Conservation (phyloP, 805 yeast species). For the Kodamaea nitidulidarum region DNA sequence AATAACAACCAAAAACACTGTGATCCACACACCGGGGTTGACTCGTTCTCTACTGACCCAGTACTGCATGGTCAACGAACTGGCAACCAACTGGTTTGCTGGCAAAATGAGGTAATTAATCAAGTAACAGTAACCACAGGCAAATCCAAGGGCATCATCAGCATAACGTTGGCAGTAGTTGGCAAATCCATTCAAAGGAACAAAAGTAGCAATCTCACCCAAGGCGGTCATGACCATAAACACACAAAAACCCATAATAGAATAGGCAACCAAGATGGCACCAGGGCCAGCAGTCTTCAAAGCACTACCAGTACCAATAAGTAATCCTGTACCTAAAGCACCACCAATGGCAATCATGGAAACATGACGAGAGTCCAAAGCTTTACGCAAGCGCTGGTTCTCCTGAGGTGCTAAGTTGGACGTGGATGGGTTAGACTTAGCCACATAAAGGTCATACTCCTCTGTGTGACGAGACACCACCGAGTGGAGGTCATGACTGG, state of each 20-base stretch:
- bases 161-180: constrained; percentile 62
- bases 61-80: constrained; percentile 49
- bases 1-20: constrained; percentile 43
- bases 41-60: constrained; percentile 46
- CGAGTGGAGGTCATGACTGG: constrained; percentile 23
- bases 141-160: constrained; percentile 65
- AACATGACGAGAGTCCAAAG: constrained; percentile 54
- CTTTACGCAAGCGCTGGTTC: constrained; percentile 18
- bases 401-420: constrained; percentile 27
- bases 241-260: constrained; percentile 67
- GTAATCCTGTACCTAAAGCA: constrained; percentile 75
- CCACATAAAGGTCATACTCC: constrained; percentile 45
- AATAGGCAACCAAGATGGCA: constrained; percentile 59
- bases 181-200: constrained; percentile 68
- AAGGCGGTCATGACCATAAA: constrained; percentile 64
- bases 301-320: constrained; percentile 74
- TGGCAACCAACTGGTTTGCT: constrained; percentile 65
- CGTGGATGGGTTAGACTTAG: constrained; percentile 40
- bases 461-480: constrained; percentile 41
- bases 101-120: constrained; percentile 52
- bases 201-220: constrained; percentile 66
- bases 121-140: constrained; percentile 62
- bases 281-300: constrained; percentile 70
- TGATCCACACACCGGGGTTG: constrained; percentile 58
- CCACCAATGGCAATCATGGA: constrained; percentile 81